These are phyloP conservation scores for Chlorella sorokiniana DNA, from an alignment of 139 green algal genomes.

Conservation along the genomic window DNA sequence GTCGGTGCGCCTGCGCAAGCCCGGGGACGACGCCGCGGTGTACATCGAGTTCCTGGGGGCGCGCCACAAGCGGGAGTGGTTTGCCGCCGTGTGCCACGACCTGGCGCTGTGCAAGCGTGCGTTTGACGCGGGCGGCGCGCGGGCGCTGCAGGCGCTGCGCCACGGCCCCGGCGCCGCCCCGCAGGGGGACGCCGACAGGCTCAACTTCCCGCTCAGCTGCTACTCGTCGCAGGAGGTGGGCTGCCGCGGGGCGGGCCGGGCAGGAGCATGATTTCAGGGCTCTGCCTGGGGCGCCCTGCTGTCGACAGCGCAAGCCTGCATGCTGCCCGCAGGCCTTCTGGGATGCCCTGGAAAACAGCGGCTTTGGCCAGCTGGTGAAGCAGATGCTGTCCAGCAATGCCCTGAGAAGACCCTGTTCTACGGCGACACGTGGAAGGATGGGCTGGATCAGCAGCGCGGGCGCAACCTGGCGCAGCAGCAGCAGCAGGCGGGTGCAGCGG, in stretches of 20 bases:
- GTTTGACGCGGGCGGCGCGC: neutral
- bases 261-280: no score
- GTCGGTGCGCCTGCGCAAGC: neutral
- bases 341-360: neutral
- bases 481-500: neutral
- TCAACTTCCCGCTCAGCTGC: constrained; percentile 18
- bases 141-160: neutral
- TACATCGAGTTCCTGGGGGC: neutral
- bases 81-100: constrained; percentile 23
- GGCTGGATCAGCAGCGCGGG: neutral
- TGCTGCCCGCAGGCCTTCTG: neutral
- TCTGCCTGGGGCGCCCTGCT: no score
- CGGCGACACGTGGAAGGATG: neutral
- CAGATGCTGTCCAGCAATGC: neutral
- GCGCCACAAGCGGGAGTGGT: neutral
- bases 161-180: neutral
- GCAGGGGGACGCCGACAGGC: neutral
- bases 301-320: no score
- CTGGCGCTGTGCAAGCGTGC: neutral
- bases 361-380: neutral
- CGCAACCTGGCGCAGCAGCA: neutral
- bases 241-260: no score
- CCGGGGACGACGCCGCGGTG: neutral
- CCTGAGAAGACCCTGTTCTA: neutral
- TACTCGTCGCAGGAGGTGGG: neutral